phyloP scores from a whole-genome alignment of 768 basidiomycete species.

The Mycena kentingensis region DNA sequence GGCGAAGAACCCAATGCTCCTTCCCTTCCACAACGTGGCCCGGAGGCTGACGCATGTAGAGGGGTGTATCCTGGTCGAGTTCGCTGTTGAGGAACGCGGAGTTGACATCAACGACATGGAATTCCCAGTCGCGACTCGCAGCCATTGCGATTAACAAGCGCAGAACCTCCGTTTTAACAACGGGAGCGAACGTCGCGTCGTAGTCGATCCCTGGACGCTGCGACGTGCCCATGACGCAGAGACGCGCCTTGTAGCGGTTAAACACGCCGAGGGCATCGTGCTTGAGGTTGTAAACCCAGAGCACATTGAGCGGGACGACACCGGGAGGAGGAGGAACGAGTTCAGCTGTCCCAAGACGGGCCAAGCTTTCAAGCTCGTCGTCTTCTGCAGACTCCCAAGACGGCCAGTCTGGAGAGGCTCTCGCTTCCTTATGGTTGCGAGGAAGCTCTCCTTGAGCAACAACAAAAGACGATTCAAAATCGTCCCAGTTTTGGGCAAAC shows the following conservation, averaged over 20 bases:
- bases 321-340: conserved; percentile 27
- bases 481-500: conserved; percentile 7
- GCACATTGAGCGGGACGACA: conserved; percentile 31
- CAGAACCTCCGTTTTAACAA: conserved; percentile 24
- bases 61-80: conserved; percentile 27
- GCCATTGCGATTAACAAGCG: conserved; percentile 30
- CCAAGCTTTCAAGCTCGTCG: conserved; percentile 22
- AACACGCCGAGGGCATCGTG: conserved; percentile 32
- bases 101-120: conserved; percentile 37
- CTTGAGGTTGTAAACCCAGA: conserved; percentile 44
- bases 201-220: conserved; percentile 43
- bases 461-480: not conserved
- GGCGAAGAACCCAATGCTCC: conserved; percentile 19
- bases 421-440: conserved; percentile 21
- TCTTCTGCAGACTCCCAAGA: conserved; percentile 29
- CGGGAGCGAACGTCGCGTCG: conserved; percentile 35
- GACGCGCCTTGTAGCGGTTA: conserved; percentile 38
- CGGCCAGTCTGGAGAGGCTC: conserved; percentile 25
- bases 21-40: conserved; percentile 17
- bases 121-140: conserved; percentile 27
- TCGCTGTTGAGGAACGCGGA: conserved; percentile 33
- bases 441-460: conserved; percentile 8
- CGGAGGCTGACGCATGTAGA: conserved; percentile 39
- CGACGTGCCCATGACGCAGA: conserved; percentile 41
- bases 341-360: conserved; percentile 30